Evolutionary conservation across 345 rosid genomes (phyloP), one percentile per base, ranked within the genome.

Genomic region (Brassica incana): DNA sequence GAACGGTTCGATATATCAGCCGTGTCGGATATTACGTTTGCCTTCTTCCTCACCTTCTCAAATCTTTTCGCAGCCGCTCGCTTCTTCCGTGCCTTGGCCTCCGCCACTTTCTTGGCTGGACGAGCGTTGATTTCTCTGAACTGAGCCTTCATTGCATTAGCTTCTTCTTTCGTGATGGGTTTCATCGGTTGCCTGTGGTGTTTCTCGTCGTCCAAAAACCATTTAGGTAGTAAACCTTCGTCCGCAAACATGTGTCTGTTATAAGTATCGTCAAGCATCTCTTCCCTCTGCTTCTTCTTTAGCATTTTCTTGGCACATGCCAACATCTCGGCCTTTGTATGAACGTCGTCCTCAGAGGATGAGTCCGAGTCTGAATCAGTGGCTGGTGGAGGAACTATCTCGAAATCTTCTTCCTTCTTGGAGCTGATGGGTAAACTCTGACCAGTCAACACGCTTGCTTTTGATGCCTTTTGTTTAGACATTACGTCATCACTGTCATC

Each of bases 291-390:
- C 84, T 93, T 95, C 85, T 95, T 95, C 86, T 91, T 88, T 75
- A 93, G 84, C 98, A 95, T 93, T 84, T 91, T 93, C 88, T 95
- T 93, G 33, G 95, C 96, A 73, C 83, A 90, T n/a, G 99, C 97
- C 86, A 95, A 83, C 80, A 93, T 84, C 86, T 95, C 97, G 4
- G 99, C 98, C 75, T 93, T 95, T 33, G 88, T 48, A 5, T 90
- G 84, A 52, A 81, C 83, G 4, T 85, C 88, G 25, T 90, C 60
- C 16, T 54, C 94, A 65, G 94, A 89, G 61, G 92, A 91, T 14
- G 96, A 95, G 66, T 87, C 90, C 11, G 88, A 92, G 61, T 91
- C 88, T 1, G 97, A 91, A 84, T 95, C 96, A 2, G 91, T 88
- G 59, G 83, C 90, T 16, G 90, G 86, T 60, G 97, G 86, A 45